Evolutionary conservation across 768 basidiomycete species (phyloP).

Genomic region (Mycena galericulata): DNA sequence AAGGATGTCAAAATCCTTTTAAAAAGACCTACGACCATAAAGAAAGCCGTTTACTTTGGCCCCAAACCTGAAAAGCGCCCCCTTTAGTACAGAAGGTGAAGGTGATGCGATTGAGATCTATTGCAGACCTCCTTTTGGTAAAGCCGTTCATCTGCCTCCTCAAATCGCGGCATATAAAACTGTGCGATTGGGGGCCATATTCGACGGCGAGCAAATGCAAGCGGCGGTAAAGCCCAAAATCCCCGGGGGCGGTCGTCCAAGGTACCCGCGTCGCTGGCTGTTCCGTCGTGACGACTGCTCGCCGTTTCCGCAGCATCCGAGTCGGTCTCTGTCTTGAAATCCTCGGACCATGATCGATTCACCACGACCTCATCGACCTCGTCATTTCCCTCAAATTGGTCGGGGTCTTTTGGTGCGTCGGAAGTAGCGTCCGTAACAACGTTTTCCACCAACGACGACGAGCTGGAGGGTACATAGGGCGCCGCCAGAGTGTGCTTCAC

Average conservation of each 20-base stretch:
- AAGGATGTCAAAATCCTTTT: no score
- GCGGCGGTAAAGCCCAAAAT: conserved; percentile 24
- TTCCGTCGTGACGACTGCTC: conserved; percentile 27
- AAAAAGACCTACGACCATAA: no score
- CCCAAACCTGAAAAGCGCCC: no score
- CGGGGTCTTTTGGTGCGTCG: not conserved
- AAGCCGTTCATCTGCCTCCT: conserved; percentile 25
- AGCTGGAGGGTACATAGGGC: conserved; percentile 24
- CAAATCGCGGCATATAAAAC: conserved; percentile 36
- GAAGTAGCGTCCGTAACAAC: not conserved
- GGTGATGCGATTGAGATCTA: no score
- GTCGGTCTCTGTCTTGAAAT: conserved; percentile 53
- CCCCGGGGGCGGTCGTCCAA: conserved; percentile 7
- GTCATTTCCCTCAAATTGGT: conserved; percentile 37
- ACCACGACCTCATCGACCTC: conserved; percentile 70
- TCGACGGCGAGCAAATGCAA: conserved; percentile 7
- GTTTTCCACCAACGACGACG: conserved; percentile 18
- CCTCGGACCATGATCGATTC: conserved; percentile 64
- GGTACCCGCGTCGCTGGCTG: conserved; percentile 12
- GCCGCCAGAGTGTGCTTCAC: conserved; percentile 30
- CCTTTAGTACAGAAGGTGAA: no score
- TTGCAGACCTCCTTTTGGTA: conserved; percentile 39
- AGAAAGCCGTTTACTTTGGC: conserved; percentile 20
- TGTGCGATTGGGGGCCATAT: conserved; percentile 17
- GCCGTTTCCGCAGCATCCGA: conserved; percentile 32